A percentile compares a stretch with the other conserved stretches of the same genome.
These are phyloP conservation scores for Toxoplasma gondii DNA, from an alignment of 169 alveolate genomes.

Conservation along the genomic window DNA sequence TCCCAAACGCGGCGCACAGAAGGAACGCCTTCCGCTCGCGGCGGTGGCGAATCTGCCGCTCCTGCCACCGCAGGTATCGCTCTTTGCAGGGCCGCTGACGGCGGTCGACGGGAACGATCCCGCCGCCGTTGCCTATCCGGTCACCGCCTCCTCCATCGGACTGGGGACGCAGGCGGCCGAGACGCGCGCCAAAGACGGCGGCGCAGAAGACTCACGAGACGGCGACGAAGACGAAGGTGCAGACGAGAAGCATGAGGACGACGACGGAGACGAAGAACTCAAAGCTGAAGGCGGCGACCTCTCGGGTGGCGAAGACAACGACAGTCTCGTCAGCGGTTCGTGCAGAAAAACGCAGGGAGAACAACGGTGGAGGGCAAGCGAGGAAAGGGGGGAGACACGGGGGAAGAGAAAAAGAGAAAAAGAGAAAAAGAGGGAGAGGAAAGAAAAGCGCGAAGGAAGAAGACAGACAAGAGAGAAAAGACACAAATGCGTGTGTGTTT, in stretches of 20 bases:
- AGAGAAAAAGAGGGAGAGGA: too few relatives aligned
- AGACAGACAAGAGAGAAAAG: too few relatives aligned
- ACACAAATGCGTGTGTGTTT: too few relatives aligned
- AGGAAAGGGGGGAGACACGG: neutral
- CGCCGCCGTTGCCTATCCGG: constrained; percentile 38
- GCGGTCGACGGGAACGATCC: constrained; percentile 50
- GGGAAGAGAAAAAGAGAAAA: too few relatives aligned
- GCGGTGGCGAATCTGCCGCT: constrained; percentile 1
- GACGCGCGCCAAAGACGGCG: neutral
- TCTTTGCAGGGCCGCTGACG: constrained; percentile 53
- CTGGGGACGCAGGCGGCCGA: neutral
- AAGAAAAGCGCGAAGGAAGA: neutral
- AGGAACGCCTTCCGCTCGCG: neutral
- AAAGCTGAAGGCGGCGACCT: neutral
- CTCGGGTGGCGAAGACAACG: constrained; percentile 1
- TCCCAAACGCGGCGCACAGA: neutral
- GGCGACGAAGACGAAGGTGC: neutral
- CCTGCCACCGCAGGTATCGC: constrained; percentile 59
- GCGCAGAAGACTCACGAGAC: neutral
- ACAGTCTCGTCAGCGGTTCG: neutral
- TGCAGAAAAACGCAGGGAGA: neutral
- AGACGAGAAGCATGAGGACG: neutral
- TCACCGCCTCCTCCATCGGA: constrained; percentile 41
- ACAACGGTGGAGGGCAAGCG: neutral
- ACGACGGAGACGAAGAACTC: neutral